A percentile compares a stretch with the other conserved stretches of the same genome.
Evolutionary conservation across 345 rosid species (phyloP).

Genomic region (Brassica napus): DNA sequence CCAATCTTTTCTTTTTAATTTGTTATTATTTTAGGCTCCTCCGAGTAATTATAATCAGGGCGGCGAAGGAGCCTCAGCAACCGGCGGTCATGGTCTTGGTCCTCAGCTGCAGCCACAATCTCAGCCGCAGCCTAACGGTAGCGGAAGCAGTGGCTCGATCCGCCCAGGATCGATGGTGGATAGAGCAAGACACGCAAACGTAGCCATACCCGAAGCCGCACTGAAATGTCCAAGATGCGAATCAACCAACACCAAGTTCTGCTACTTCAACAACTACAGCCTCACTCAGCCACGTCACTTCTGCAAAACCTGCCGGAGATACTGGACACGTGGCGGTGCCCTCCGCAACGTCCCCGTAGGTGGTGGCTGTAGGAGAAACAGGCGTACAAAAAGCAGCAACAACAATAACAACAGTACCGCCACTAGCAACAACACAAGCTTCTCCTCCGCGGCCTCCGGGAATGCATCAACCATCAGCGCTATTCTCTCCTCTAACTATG

Average conservation of each 20-base stretch:
- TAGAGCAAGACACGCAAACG: conserved; percentile 82
- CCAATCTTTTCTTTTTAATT: conserved; percentile 31
- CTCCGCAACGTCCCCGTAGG: conserved; percentile 89
- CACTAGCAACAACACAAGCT: conserved; percentile 36
- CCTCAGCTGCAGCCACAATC: conserved; percentile 59
- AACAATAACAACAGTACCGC: conserved; percentile 27
- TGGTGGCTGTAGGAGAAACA: conserved; percentile 90
- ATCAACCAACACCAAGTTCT: conserved; percentile 89
- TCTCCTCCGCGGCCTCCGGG: conserved; percentile 8
- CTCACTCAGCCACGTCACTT: conserved; percentile 98
- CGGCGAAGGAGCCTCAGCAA: conserved; percentile 39
- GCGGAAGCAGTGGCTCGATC: conserved; percentile 56
- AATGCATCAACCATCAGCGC: conserved; percentile 40
- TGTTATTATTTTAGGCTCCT: conserved; percentile 27
- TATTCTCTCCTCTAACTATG: conserved; percentile 37
- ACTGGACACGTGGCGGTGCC: conserved; percentile 98
- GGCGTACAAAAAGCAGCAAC: conserved; percentile 66
- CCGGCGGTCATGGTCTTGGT: conserved; percentile 42
- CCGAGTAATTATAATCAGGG: conserved; percentile 48
- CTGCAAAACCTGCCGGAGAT: conserved; percentile 92
- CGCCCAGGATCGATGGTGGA: conserved; percentile 93
- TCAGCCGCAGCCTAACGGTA: conserved; percentile 49
- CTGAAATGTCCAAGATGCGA: conserved; percentile 93
- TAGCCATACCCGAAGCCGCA: conserved; percentile 77
- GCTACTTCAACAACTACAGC: conserved; percentile 97